Percentiles rank a stretch among this genome's conserved stretches.
Evolutionary conservation across 2,329 filamentous ascomycete species (phyloP).

Genomic region (Aspergillus latus): DNA sequence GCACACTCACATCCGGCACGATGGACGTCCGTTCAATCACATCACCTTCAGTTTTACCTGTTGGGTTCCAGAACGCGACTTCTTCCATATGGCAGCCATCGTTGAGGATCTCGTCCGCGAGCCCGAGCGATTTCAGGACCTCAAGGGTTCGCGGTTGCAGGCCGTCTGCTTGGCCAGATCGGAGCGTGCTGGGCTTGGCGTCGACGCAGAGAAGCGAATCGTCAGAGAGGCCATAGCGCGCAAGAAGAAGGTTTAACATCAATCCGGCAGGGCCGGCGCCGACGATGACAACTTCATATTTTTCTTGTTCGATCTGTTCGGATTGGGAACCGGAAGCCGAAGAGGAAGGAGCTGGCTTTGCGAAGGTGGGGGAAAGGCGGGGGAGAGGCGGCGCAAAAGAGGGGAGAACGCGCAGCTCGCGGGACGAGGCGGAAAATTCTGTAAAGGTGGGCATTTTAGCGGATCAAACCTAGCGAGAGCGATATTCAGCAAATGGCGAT

Average conservation of each 20-base stretch:
- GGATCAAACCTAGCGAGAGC: not conserved
- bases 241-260: constrained; percentile 43
- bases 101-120: constrained; percentile 41
- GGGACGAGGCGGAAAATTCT: constrained; percentile 34
- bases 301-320: constrained; percentile 22
- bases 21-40: constrained; percentile 63
- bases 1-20: constrained; percentile 56
- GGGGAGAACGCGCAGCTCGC: constrained; percentile 42
- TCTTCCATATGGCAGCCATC: constrained; percentile 53
- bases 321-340: not conserved
- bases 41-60: constrained; percentile 44
- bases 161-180: constrained; percentile 46
- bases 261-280: constrained; percentile 48
- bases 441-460: constrained; percentile 43
- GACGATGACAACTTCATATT: constrained; percentile 45
- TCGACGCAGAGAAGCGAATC: constrained; percentile 46
- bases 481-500: not conserved
- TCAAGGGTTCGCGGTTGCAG: constrained; percentile 47
- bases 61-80: constrained; percentile 68
- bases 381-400: constrained; percentile 44
- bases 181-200: constrained; percentile 39
- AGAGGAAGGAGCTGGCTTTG: not conserved
- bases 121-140: constrained; percentile 43
- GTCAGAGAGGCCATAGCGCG: constrained; percentile 45
- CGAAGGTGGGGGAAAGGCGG: constrained; percentile 39